A percentile compares a stretch with the other conserved stretches of the same genome.
phyloP scores from a whole-genome alignment of 2,329 filamentous ascomycete species.

The Aureobasidium sp. region DNA sequence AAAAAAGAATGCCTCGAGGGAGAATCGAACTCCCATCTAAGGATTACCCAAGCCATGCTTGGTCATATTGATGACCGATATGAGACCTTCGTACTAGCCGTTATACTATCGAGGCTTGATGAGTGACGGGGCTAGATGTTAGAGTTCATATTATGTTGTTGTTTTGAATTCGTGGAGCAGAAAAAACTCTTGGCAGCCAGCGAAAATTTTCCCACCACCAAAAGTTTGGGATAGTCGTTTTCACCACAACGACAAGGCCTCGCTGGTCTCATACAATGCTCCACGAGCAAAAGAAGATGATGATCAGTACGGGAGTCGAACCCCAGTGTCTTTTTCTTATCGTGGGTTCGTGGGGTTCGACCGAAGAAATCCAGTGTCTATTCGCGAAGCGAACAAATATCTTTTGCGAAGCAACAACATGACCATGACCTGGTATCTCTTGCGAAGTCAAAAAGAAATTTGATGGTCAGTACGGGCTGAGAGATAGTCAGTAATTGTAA shows the following conservation, averaged over 20 bases:
- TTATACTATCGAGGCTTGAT: background rate
- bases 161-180: no score
- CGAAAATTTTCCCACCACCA: background rate
- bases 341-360: no score
- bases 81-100: background rate
- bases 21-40: background rate
- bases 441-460: no score
- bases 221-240: background rate
- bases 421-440: no score
- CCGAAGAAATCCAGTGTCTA: no score
- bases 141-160: no score
- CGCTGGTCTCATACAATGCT: no score
- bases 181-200: background rate
- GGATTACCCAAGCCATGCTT: background rate
- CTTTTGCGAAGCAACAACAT: no score
- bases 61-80: background rate
- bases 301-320: conserved; percentile 22
- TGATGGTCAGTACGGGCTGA: no score
- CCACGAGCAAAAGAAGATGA: conserved; percentile 2
- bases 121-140: background rate
- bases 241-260: background rate
- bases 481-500: no score
- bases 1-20: background rate
- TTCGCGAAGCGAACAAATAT: no score
- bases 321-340: no score